These are phyloP conservation scores for Fusarium oxysporum DNA, from an alignment of 2,329 filamentous ascomycete species.

Conservation along the genomic window DNA sequence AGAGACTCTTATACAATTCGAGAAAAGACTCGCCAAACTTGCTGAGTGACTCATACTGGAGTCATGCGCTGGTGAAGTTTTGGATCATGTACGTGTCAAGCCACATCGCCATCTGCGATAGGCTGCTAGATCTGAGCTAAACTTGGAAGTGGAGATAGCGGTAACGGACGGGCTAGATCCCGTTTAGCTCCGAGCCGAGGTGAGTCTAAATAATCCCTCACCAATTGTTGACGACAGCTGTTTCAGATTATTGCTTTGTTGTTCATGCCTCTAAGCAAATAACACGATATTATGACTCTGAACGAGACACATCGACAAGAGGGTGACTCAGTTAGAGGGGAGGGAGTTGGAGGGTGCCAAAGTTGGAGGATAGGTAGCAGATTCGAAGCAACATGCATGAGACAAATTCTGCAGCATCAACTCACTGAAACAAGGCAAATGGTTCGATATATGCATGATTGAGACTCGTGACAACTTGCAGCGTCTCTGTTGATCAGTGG, in stretches of 20 bases:
- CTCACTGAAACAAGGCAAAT: not conserved
- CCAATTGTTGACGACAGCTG: not conserved
- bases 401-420: not conserved
- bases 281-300: not conserved
- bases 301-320: not conserved
- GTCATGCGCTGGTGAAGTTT: slow-evolving; percentile 21
- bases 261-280: not conserved
- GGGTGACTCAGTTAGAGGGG: not conserved
- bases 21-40: slow-evolving; percentile 2
- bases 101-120: slow-evolving; percentile 20
- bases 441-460: slow-evolving; percentile 1
- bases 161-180: not conserved
- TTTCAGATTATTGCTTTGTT: not conserved
- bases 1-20: slow-evolving; percentile 1
- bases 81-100: slow-evolving; percentile 26
- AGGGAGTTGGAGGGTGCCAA: not conserved
- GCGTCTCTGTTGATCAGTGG: slow-evolving; percentile 4
- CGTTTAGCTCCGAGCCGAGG: slow-evolving; percentile 10
- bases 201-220: slow-evolving; percentile 6
- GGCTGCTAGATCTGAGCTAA: slow-evolving; percentile 14
- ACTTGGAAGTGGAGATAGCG: not conserved
- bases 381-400: not conserved
- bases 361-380: not conserved
- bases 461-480: not conserved
- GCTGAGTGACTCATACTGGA: slow-evolving; percentile 17